phyloP scores from a whole-genome alignment of 75 land plant species.

The Gnetum montanum region DNA sequence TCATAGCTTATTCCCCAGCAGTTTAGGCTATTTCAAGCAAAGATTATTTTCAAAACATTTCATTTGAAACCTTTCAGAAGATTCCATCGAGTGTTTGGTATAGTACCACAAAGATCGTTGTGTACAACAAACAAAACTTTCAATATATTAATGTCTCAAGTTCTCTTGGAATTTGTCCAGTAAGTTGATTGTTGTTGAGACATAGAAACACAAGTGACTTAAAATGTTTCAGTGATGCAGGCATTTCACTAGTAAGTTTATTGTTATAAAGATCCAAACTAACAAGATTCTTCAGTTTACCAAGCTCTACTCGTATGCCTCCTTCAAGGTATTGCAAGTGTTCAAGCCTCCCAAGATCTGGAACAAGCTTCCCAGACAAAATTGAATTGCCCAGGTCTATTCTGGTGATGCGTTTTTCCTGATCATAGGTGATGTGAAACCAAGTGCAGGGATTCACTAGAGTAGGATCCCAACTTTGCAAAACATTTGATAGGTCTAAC shows the following conservation, averaged over 20 bases:
- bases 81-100: conserved; percentile 83
- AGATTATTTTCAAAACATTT: too few species aligned
- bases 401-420: conserved; percentile 71
- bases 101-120: conserved; percentile 89
- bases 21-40: too few species aligned
- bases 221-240: conserved; percentile 72
- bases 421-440: conserved; percentile 94
- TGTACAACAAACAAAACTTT: conserved; percentile 79
- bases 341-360: conserved; percentile 86
- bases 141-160: too few species aligned
- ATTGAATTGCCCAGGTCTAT: conserved; percentile 88
- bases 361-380: conserved; percentile 75
- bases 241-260: conserved; percentile 80
- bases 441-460: conserved; percentile 94
- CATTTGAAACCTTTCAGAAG: conserved; percentile 73
- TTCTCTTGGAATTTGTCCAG: conserved; percentile 86
- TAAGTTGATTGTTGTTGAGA: conserved; percentile 77
- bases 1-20: too few species aligned
- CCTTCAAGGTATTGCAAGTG: conserved; percentile 94
- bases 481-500: conserved; percentile 77
- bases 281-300: conserved; percentile 76
- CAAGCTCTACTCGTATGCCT: conserved; percentile 77
- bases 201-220: conserved; percentile 86
- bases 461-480: conserved; percentile 96
- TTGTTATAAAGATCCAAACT: conserved; percentile 95